Evolutionary conservation across 306 rosid species (phyloP).

Genomic region (Glycine latifolia): DNA sequence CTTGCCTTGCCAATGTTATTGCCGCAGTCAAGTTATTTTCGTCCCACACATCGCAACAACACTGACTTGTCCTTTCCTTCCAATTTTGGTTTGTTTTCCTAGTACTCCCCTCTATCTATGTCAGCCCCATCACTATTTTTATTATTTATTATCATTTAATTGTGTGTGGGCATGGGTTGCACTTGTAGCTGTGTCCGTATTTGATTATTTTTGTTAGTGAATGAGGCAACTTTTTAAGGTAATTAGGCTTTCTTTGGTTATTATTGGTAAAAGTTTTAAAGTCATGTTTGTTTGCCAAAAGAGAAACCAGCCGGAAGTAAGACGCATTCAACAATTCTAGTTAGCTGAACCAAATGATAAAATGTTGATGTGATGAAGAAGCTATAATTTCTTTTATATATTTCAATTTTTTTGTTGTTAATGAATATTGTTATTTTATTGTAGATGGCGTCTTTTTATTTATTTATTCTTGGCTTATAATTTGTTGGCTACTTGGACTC

Average conservation of each 20-base stretch:
- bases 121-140: not conserved
- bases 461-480: not conserved
- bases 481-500: not conserved
- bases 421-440: not conserved
- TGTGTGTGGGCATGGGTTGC: slow-evolving; percentile 1
- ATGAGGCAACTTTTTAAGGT: slow-evolving; percentile 29
- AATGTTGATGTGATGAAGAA: not conserved
- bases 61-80: slow-evolving; percentile 41
- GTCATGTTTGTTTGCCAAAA: slow-evolving; percentile 15
- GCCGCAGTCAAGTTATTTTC: slow-evolving; percentile 13
- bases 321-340: not conserved
- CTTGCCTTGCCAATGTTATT: not conserved
- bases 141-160: not conserved
- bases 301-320: slow-evolving; percentile 4
- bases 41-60: slow-evolving; percentile 10
- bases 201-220: slow-evolving; percentile 29
- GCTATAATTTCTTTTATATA: not conserved
- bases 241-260: slow-evolving; percentile 24
- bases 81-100: slow-evolving; percentile 22
- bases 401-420: not conserved
- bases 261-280: slow-evolving; percentile 20
- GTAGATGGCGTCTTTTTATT: too few relatives aligned
- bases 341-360: slow-evolving; percentile 14
- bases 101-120: not conserved
- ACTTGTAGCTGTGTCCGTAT: slow-evolving; percentile 18